Conservation (phyloP, 2,329 filamentous ascomycete species). For the Penicillium sp. region DNA sequence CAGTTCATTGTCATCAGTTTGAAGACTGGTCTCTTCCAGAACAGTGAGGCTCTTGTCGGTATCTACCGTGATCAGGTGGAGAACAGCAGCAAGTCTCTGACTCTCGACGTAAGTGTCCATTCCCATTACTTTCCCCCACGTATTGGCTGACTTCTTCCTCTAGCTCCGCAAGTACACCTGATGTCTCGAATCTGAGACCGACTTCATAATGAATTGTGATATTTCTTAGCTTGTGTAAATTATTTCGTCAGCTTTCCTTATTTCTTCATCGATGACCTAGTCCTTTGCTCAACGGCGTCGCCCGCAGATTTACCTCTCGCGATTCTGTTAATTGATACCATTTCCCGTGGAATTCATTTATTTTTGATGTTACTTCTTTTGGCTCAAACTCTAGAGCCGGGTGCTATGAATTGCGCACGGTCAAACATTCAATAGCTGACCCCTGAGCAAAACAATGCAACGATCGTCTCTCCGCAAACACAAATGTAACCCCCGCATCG, state of each 20-base stretch:
- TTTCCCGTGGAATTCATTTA: background rate
- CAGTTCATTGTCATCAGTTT: constrained; percentile 98
- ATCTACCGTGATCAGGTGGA: constrained; percentile 93
- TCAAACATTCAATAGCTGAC: constrained; percentile 15
- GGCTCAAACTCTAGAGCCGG: background rate
- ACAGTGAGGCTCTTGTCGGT: constrained; percentile 91
- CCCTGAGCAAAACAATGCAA: constrained; percentile 2
- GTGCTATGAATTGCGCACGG: background rate
- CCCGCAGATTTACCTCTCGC: constrained; percentile 3
- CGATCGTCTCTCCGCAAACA: constrained; percentile 13
- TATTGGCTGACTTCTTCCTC: constrained; percentile 8
- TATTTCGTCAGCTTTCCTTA: constrained; percentile 11
- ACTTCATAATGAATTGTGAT: constrained; percentile 15
- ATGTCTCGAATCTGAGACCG: constrained; percentile 5
- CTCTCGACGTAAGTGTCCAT: constrained; percentile 77
- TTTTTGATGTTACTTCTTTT: background rate
- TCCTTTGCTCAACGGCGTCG: background rate
- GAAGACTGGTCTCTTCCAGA: constrained; percentile 93
- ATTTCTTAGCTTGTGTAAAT: constrained; percentile 23
- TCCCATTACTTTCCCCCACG: background rate
- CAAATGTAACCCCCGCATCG: constrained; percentile 22
- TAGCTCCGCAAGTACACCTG: constrained; percentile 40
- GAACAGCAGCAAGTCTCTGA: constrained; percentile 88
- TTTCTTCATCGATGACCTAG: background rate
- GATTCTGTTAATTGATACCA: constrained; percentile 20